Percentiles rank a stretch among this genome's conserved stretches.
These are phyloP conservation scores for Beauveria australis DNA, from an alignment of 2,329 filamentous ascomycete genomes.

Conservation along the genomic window DNA sequence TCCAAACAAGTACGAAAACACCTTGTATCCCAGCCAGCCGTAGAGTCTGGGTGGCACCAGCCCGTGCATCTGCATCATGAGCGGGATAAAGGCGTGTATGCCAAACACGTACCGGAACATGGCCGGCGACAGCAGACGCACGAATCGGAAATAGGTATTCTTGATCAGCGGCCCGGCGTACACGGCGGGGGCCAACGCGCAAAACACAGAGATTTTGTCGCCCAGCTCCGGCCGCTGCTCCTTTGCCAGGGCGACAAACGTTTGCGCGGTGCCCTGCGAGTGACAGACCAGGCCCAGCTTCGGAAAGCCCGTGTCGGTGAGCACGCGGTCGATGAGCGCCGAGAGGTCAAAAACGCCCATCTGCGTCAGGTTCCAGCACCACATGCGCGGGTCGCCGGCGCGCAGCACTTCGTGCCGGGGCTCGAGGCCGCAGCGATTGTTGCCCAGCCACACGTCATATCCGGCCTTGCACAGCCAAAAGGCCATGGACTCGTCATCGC, in stretches of 20 bases:
- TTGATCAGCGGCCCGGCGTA: conserved; percentile 82
- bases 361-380: conserved; percentile 92
- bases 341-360: conserved; percentile 88
- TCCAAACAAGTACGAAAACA: conserved; percentile 83
- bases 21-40: conserved; percentile 74
- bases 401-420: conserved; percentile 66
- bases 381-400: conserved; percentile 79
- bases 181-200: conserved; percentile 79
- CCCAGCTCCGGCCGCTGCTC: conserved; percentile 82
- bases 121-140: conserved; percentile 67
- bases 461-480: conserved; percentile 89
- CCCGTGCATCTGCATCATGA: conserved; percentile 81
- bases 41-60: conserved; percentile 60
- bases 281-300: conserved; percentile 81
- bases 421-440: conserved; percentile 80
- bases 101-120: conserved; percentile 80
- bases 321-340: conserved; percentile 69
- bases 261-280: conserved; percentile 85
- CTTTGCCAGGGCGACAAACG: conserved; percentile 79
- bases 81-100: conserved; percentile 85
- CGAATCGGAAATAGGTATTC: conserved; percentile 87
- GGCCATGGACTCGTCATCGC: conserved; percentile 81
- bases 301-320: conserved; percentile 72
- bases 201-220: conserved; percentile 78
- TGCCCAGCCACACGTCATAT: conserved; percentile 92